Percentiles rank a stretch among this genome's conserved stretches.
Evolutionary conservation across 2,329 filamentous ascomycete species (phyloP).

Genomic region (Cladophialophora bantiana): DNA sequence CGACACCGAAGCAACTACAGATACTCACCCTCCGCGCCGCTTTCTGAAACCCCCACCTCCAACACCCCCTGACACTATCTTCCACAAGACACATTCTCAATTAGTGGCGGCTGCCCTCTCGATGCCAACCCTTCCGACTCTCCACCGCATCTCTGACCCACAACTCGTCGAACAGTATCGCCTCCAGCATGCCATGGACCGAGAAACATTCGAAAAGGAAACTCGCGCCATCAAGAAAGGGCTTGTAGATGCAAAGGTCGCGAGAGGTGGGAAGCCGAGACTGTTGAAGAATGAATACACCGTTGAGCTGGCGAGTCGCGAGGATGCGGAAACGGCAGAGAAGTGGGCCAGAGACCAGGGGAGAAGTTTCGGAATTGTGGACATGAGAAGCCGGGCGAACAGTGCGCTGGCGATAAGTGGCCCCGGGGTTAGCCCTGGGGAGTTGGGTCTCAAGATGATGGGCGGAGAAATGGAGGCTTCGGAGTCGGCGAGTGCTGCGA

Average conservation of each 20-base stretch:
- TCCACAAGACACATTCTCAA: not conserved
- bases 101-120: slow-evolving; percentile 17
- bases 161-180: slow-evolving; percentile 31
- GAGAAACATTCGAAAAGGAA: slow-evolving; percentile 28
- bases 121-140: slow-evolving; percentile 30
- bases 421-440: not conserved
- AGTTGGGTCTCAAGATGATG: slow-evolving; percentile 5
- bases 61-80: slow-evolving; percentile 23
- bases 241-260: slow-evolving; percentile 28
- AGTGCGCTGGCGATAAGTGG: not conserved
- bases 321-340: slow-evolving; percentile 26
- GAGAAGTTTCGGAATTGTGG: slow-evolving; percentile 1
- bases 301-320: slow-evolving; percentile 33
- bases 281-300: slow-evolving; percentile 33
- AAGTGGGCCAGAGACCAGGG: slow-evolving; percentile 19
- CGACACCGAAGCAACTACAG: slow-evolving; percentile 7
- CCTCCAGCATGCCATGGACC: slow-evolving; percentile 20
- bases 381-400: slow-evolving; percentile 13
- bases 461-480: slow-evolving; percentile 4
- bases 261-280: slow-evolving; percentile 19
- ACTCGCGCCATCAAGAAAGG: slow-evolving; percentile 26
- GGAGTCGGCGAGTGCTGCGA: too few species aligned
- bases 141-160: slow-evolving; percentile 27
- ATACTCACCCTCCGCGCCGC: not conserved
- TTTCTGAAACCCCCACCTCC: slow-evolving; percentile 24